Evolutionary conservation across 192 early-diverging fungal genomes (phyloP), one percentile per base, ranked within the genome.

Genomic region (Geranomyces michiganensis): DNA sequence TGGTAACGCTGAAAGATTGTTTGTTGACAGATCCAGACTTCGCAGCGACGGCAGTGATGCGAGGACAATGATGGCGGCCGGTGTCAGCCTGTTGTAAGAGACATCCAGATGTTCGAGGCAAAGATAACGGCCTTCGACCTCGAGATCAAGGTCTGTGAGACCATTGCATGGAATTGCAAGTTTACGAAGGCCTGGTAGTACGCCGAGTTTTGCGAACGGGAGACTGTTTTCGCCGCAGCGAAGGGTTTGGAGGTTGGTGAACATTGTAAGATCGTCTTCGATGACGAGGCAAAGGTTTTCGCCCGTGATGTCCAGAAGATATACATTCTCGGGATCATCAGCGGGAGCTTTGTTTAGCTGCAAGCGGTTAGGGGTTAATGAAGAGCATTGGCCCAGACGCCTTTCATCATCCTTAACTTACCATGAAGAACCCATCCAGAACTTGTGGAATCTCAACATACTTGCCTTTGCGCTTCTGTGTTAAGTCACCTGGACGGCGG

Each of bases 211-310:
- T 14, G 81, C 81, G 24, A 87, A 73, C 8, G 81, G 82, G 15
- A 87, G 48, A 21, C 55, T 47, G 62, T 87, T 84, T 62, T 87
- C 85, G 12, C 76, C 77, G 13, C 70, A 80, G 2, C 65, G 60
- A 30, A 87, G 63, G 13, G 78, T 77, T 44, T 84, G 75, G 12
- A 87, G 69, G 31, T 87, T 87, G 31, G 56, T 69, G 71, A 87
- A 87, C 72, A 87, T 64, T 15, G 70, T 36, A 66, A 85, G 58
- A 56, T 87, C 85, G 55, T 84, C 81, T 26, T 85, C 79, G 59
- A 87, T 76, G 29, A 87, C 85, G 64, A 69, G 80, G 31, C 74
- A 71, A 15, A 87, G 75, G 10, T 73, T 45, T n/a, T 67, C 27
- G 17, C 71, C 68, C 7, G 76, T 53, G 8, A 83, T 55, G 65